These are phyloP conservation scores for Metschnikowia picachoensis DNA, from an alignment of 805 yeast genomes.

Conservation along the genomic window DNA sequence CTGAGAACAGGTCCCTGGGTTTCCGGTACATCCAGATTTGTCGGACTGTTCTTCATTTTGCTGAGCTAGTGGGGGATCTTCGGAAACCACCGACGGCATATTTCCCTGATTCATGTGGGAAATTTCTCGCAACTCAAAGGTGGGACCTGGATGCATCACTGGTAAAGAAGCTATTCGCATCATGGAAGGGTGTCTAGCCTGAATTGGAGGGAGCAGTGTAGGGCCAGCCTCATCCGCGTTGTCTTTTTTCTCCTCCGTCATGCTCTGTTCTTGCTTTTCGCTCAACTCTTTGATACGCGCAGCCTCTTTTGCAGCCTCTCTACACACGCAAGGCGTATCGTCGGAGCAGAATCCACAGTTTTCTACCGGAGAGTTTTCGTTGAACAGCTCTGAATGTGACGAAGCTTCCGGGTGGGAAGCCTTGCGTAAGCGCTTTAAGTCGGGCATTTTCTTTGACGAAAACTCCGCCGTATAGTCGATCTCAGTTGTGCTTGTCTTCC, in stretches of 20 bases:
- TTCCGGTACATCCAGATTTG: slow-evolving; percentile 64
- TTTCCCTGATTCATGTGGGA: slow-evolving; percentile 38
- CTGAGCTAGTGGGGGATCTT: background rate
- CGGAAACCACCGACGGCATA: slow-evolving; percentile 29
- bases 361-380: slow-evolving; percentile 53
- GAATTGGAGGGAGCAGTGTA: slow-evolving; percentile 42
- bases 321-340: slow-evolving; percentile 87
- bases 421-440: slow-evolving; percentile 29
- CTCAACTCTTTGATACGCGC: slow-evolving; percentile 33
- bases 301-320: slow-evolving; percentile 64
- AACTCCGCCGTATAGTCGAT: slow-evolving; percentile 55
- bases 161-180: slow-evolving; percentile 39
- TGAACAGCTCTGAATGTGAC: slow-evolving; percentile 20
- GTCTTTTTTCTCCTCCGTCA: slow-evolving; percentile 15
- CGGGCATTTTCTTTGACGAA: slow-evolving; percentile 34
- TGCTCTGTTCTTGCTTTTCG: slow-evolving; percentile 10
- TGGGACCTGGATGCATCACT: slow-evolving; percentile 63
- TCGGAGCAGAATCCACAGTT: slow-evolving; percentile 94
- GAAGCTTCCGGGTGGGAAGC: slow-evolving; percentile 3
- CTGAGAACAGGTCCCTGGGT: slow-evolving; percentile 82
- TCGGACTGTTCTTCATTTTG: slow-evolving; percentile 14
- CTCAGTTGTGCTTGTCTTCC: slow-evolving; percentile 30
- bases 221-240: slow-evolving; percentile 30
- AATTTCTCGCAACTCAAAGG: slow-evolving; percentile 47
- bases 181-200: slow-evolving; percentile 23